phyloP scores from a whole-genome alignment of 1,284 basidiomycete species.

The Porogramme epimiltina region DNA sequence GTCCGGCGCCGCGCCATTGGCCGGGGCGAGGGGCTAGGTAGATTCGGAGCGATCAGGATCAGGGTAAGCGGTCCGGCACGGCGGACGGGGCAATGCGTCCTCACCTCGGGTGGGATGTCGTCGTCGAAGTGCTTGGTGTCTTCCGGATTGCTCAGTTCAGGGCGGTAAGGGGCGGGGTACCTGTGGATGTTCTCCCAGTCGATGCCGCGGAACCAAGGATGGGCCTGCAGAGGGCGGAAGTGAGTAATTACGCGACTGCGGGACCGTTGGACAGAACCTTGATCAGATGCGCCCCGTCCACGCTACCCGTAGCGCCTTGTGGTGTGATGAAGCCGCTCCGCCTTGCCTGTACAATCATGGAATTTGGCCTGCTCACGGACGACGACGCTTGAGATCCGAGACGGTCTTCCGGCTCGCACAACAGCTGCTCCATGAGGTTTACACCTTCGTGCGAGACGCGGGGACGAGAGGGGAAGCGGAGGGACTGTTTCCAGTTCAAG shows the following conservation, averaged over 20 bases:
- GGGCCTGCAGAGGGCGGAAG: constrained; percentile 50
- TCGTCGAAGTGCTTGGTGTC: constrained; percentile 92
- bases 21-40: constrained; percentile 81
- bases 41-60: constrained; percentile 10
- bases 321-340: constrained; percentile 72
- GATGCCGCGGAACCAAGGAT: constrained; percentile 86
- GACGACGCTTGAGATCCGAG: constrained; percentile 76
- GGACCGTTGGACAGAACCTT: constrained; percentile 52
- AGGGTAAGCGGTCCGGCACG: not conserved
- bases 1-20: constrained; percentile 82
- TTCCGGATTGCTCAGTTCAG: constrained; percentile 76
- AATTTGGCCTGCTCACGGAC: constrained; percentile 75
- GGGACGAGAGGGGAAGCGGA: constrained; percentile 87
- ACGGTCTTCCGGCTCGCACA: constrained; percentile 94
- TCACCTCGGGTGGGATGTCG: constrained; percentile 88
- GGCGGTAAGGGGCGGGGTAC: constrained; percentile 84
- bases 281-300: constrained; percentile 87
- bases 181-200: constrained; percentile 84
- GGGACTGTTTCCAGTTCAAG: constrained; percentile 87
- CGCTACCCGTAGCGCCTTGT: constrained; percentile 46
- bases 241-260: constrained; percentile 22
- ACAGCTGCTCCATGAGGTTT: constrained; percentile 83
- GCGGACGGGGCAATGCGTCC: constrained; percentile 27
- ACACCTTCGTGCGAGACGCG: constrained; percentile 84
- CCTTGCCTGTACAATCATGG: constrained; percentile 72